phyloP scores from a whole-genome alignment of 192 early-diverging fungal genomes.

The Coemansia reversa region DNA sequence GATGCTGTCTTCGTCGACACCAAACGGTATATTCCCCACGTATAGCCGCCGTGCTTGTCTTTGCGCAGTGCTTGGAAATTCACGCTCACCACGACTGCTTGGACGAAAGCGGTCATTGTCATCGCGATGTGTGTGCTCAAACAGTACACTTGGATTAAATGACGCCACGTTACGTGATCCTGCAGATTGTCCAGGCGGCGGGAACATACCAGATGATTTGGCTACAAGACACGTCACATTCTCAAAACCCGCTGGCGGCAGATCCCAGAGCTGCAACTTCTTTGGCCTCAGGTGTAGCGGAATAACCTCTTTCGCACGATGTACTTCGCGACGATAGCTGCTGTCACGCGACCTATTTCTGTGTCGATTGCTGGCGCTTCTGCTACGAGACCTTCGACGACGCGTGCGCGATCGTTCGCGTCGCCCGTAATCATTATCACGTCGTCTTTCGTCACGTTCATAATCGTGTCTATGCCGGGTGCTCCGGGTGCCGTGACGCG shows the following conservation, averaged over 20 bases:
- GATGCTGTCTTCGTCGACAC: constrained; percentile 68
- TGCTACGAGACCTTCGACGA: constrained; percentile 52
- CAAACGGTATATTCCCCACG: constrained; percentile 85
- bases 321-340: constrained; percentile 15
- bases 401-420: constrained; percentile 38
- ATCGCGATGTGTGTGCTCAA: constrained; percentile 55
- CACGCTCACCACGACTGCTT: constrained; percentile 46
- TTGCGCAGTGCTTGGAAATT: constrained; percentile 52
- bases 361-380: constrained; percentile 46
- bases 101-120: constrained; percentile 47
- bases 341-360: constrained; percentile 31
- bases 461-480: constrained; percentile 53
- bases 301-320: constrained; percentile 51
- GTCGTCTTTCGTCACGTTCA: constrained; percentile 54
- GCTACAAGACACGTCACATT: constrained; percentile 80
- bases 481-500: constrained; percentile 46
- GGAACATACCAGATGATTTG: constrained; percentile 75
- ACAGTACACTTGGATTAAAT: constrained; percentile 41
- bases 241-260: constrained; percentile 86
- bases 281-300: constrained; percentile 77
- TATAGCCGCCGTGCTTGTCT: constrained; percentile 87
- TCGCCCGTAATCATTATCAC: constrained; percentile 42
- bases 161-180: constrained; percentile 48
- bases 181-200: constrained; percentile 33
- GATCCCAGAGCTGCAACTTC: constrained; percentile 91